These are phyloP conservation scores for Beauveria pseudobassiana DNA, from an alignment of 2,329 filamentous ascomycete species.

Conservation along the genomic window DNA sequence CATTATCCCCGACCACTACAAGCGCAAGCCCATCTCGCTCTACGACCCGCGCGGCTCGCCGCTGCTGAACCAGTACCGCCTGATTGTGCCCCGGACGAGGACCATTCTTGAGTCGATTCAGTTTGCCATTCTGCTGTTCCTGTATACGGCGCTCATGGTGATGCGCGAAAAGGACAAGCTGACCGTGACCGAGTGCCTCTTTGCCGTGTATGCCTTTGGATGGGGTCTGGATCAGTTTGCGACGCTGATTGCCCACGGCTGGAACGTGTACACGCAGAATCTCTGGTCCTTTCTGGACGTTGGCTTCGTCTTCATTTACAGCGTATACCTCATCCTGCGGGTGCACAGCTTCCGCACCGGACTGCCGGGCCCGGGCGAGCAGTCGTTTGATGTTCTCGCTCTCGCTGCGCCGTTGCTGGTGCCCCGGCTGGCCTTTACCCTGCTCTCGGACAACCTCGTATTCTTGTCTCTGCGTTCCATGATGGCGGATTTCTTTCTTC, in stretches of 20 bases:
- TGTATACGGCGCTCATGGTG: slow-evolving; percentile 69
- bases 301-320: slow-evolving; percentile 65
- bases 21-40: slow-evolving; percentile 71
- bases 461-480: slow-evolving; percentile 76
- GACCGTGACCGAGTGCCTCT: slow-evolving; percentile 54
- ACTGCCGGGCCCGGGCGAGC: slow-evolving; percentile 44
- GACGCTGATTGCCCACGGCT: slow-evolving; percentile 67
- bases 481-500: slow-evolving; percentile 77
- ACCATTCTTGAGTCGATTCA: slow-evolving; percentile 69
- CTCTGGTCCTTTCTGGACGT: slow-evolving; percentile 84
- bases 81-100: slow-evolving; percentile 72
- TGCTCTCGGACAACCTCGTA: slow-evolving; percentile 77
- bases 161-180: slow-evolving; percentile 52
- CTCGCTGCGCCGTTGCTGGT: slow-evolving; percentile 72
- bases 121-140: slow-evolving; percentile 58
- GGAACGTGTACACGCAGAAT: slow-evolving; percentile 79
- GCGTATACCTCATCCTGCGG: slow-evolving; percentile 59
- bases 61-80: slow-evolving; percentile 74
- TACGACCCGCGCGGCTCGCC: slow-evolving; percentile 72
- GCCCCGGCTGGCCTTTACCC: slow-evolving; percentile 72
- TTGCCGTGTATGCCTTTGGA: slow-evolving; percentile 66
- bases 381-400: slow-evolving; percentile 71
- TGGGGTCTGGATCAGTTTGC: slow-evolving; percentile 75
- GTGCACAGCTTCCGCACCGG: slow-evolving; percentile 52
- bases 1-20: slow-evolving; percentile 80